Percentiles rank a stretch among this genome's conserved stretches.
phyloP scores from a whole-genome alignment of 2,329 filamentous ascomycete species.

The Clonostachys rhizophaga region DNA sequence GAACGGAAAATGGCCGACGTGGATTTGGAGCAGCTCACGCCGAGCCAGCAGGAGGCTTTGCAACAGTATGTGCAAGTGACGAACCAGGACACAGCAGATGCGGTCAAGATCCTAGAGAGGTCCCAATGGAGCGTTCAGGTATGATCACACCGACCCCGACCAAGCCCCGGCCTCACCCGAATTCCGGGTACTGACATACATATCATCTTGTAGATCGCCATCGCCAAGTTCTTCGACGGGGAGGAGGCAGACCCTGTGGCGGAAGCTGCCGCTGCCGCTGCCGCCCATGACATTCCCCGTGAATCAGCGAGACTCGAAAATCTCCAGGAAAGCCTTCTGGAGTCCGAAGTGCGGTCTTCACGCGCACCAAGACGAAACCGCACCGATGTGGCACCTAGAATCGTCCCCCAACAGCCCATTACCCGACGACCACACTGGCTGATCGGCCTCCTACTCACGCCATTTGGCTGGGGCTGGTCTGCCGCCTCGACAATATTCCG shows the following conservation, averaged over 20 bases:
- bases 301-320: constrained; percentile 67
- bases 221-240: constrained; percentile 96
- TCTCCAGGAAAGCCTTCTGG: constrained; percentile 56
- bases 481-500: constrained; percentile 66
- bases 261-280: constrained; percentile 58
- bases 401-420: constrained; percentile 72
- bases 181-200: not conserved
- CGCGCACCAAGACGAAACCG: constrained; percentile 15
- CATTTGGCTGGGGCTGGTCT: constrained; percentile 74
- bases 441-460: constrained; percentile 73
- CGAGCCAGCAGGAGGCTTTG: constrained; percentile 76
- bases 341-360: constrained; percentile 12
- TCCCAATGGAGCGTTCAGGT: constrained; percentile 97
- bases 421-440: constrained; percentile 70
- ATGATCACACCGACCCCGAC: constrained; percentile 9
- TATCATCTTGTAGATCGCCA: constrained; percentile 66
- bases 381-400: constrained; percentile 71
- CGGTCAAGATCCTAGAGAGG: constrained; percentile 72
- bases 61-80: constrained; percentile 88
- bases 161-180: not conserved
- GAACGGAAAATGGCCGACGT: constrained; percentile 22
- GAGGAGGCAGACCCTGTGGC: constrained; percentile 79
- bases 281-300: constrained; percentile 58
- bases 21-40: constrained; percentile 66
- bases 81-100: constrained; percentile 71